Evolutionary conservation across 129 eudicot species (phyloP).

Genomic region (Flaveria bidentis): DNA sequence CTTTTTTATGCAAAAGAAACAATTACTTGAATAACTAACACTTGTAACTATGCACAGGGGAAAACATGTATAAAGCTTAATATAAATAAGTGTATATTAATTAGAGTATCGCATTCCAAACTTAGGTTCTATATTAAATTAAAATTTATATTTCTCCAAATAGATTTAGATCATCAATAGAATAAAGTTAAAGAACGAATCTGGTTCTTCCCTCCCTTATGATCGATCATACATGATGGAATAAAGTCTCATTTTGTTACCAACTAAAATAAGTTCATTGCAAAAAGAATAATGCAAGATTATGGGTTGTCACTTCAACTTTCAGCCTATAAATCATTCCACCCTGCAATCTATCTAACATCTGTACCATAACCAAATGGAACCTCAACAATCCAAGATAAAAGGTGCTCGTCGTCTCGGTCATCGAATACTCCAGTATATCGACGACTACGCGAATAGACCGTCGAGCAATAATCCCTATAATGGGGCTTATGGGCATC

Average conservation of each 20-base stretch:
- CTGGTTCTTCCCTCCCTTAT: conserved; percentile 20
- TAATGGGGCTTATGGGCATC: conserved; percentile 15
- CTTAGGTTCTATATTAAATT: too few species aligned
- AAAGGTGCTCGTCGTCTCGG: background rate
- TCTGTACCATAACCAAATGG: conserved; percentile 29
- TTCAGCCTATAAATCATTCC: conserved; percentile 31
- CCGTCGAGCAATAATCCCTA: conserved; percentile 8
- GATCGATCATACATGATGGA: background rate
- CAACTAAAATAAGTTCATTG: background rate
- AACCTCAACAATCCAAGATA: conserved; percentile 29
- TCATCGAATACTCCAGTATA: conserved; percentile 16
- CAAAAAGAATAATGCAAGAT: background rate
- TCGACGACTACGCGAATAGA: conserved; percentile 30
- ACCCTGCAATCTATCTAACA: background rate
- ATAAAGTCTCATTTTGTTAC: conserved; percentile 20
- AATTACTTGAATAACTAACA: too few species aligned
- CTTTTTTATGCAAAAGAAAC: too few species aligned
- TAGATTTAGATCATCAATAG: too few species aligned
- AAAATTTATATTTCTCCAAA: too few species aligned
- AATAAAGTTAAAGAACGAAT: conserved; percentile 18
- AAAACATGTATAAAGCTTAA: too few species aligned
- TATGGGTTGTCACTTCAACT: background rate
- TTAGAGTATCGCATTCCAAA: too few species aligned
- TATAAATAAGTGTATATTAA: too few species aligned
- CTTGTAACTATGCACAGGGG: too few species aligned